Evolutionary conservation across 306 rosid genomes (phyloP), one percentile per base, ranked within the genome.

Genomic region (Casuarina cunninghamiana): DNA sequence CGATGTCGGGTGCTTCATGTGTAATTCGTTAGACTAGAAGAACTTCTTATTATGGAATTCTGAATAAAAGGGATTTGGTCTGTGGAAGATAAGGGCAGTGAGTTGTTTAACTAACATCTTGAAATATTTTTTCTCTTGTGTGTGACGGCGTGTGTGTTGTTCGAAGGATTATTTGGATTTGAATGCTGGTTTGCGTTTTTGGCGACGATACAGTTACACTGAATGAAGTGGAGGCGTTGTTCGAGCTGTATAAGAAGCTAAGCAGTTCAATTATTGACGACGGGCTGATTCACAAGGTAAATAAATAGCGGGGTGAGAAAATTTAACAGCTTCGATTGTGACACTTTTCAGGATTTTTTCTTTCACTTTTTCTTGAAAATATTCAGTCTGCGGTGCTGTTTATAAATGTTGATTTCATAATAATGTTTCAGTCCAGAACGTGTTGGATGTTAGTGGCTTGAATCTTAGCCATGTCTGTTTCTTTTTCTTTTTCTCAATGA

Each of bases 241-340:
- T 83, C 71, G 98, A 83, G 72, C 86, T 91, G 57, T 94, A 86
- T 78, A 89, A 89, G 87, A 85, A 85, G 89, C 55, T 94, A 82
- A 90, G 98, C 80, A 79, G 96, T 87, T 83, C 90, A 15, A 82
- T 91, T 2, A 84, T 90, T 66, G 94, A 94, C 45, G 98, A 94
- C 72, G 97, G 89, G 3, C 85, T 62, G 45, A 94, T 94, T 84
- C 98, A 94, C 86, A 91, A 94, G 98, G 98, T 94, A 84, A 61
- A 39, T 50, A 49, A 45, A 65, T 67, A 80, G 69, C 37, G 17
- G 1, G 58, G 73, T 63, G 19, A 55, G 54, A 41, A 37, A 54
- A 58, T 41, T 77, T 63, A 37, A 38, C 45, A 69, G 68, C 7
- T 54, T 46, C 46, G 45, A 35, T 74, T 77, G 75, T 66, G 19